Evolutionary conservation across 225 moss, liverwort and hornwort genomes (phyloP), one percentile per base, ranked within the genome.

Genomic region (Straminergon stramineum): DNA sequence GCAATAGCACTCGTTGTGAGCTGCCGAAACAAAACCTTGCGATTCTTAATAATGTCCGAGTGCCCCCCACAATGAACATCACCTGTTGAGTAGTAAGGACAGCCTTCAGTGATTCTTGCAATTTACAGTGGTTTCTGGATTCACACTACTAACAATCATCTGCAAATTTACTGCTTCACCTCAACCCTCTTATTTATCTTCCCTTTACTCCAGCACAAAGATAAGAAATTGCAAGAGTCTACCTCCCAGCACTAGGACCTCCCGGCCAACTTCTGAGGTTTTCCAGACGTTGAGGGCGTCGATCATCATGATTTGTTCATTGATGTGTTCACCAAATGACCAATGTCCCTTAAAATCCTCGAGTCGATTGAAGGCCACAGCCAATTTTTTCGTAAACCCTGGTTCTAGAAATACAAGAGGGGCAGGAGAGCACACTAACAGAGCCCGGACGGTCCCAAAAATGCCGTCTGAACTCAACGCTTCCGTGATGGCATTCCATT

Each of bases 51-150:
- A 65, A 98, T 88, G 74, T 95, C 93, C 15, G 98, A 98, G 89
- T 98, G 98, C 55, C 98, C 98, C 39, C 98, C 98, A 89, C 98
- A 98, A 90, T 98, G 98, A 81, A 98, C 98, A 92, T 98, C 98
- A 88, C 98, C 98, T 98, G 91, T 80, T 81, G 75, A 82, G 53
- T 53, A 39, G 63, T 68, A 53, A 89, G 30, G 58, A 80, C 60
- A 78, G 31, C 79, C 43, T n/a, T 86, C 21, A 77, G 65, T 87
- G 66, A 88, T 88, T 70, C 73, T 85, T 76, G 30, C 52, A 84
- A 82, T 39, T 37, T 77, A 82, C 68, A 45, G 15, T 41, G 26
- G 76, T 70, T 75, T 61, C 68, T 62, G 81, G 43, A 56, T 82
- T 62, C 63, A 85, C 70, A 92, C 26, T 63, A 55, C 77, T 56